These are phyloP conservation scores for Dactylonectria estremocensis DNA, from an alignment of 2,329 filamentous ascomycete species.

Conservation along the genomic window DNA sequence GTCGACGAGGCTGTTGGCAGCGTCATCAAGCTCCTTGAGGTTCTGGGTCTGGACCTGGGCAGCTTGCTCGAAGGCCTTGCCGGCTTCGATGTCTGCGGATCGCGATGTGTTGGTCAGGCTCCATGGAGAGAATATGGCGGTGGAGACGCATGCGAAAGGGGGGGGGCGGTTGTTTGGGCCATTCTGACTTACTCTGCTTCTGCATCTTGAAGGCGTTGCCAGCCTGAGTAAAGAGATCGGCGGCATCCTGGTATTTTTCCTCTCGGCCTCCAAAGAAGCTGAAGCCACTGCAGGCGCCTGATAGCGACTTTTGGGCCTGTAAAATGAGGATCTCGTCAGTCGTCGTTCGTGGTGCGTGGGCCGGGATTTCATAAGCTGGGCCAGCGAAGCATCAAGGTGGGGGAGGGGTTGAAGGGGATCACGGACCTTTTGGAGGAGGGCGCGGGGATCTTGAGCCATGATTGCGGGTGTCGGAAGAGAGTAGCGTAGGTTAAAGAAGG, in stretches of 20 bases:
- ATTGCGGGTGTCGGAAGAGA: constrained; percentile 29
- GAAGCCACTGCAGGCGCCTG: constrained; percentile 84
- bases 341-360: background rate
- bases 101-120: background rate
- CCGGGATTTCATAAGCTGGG: constrained; percentile 22
- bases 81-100: constrained; percentile 85
- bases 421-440: constrained; percentile 81
- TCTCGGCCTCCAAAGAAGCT: constrained; percentile 89
- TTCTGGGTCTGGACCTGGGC: constrained; percentile 85
- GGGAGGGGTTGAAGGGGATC: constrained; percentile 35
- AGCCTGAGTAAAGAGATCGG: constrained; percentile 88
- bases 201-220: constrained; percentile 94
- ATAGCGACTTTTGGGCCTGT: constrained; percentile 89
- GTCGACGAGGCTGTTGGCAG: constrained; percentile 88
- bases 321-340: constrained; percentile 12
- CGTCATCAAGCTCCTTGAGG: constrained; percentile 92
- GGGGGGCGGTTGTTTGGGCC: too few species aligned
- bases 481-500: constrained; percentile 24
- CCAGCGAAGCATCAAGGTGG: constrained; percentile 35
- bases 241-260: constrained; percentile 92
- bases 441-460: constrained; percentile 85
- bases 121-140: constrained; percentile 5
- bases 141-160: background rate
- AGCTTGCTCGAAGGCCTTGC: constrained; percentile 87
- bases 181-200: constrained; percentile 76